Percentiles rank a stretch among this genome's conserved stretches.
These are phyloP conservation scores for Saccharum officinarum DNA, from an alignment of 176 grass and related monocot species.

Conservation along the genomic window DNA sequence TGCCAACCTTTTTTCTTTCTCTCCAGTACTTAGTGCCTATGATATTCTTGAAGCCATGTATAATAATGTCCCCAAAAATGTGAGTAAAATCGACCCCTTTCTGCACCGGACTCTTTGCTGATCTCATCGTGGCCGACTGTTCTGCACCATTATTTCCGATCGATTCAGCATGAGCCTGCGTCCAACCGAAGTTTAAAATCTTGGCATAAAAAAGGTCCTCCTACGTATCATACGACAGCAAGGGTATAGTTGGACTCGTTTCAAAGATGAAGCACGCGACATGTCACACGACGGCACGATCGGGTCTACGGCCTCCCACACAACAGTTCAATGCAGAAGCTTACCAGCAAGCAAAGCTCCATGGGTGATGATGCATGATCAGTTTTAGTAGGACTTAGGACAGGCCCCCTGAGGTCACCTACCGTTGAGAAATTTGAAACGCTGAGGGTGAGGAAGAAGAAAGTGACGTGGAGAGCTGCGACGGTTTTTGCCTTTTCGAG, in stretches of 20 bases:
- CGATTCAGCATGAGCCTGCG: constrained; percentile 8
- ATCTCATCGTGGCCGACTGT: background rate
- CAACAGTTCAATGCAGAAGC: constrained; percentile 26
- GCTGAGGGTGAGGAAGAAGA: background rate
- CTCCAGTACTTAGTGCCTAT: constrained; percentile 29
- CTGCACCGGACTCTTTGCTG: background rate
- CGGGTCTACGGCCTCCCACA: constrained; percentile 21
- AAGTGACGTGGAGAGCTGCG: constrained; percentile 35
- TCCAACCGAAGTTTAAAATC: background rate
- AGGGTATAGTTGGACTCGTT: background rate
- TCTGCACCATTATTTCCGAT: background rate
- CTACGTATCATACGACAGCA: background rate
- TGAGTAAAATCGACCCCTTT: constrained; percentile 57
- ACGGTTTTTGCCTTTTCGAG: constrained; percentile 43
- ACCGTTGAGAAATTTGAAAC: constrained; percentile 40
- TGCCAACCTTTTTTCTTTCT: constrained; percentile 2
- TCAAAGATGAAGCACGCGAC: constrained; percentile 11
- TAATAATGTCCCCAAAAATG: constrained; percentile 55
- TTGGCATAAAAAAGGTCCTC: background rate
- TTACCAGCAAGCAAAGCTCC: background rate
- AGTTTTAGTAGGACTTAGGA: background rate
- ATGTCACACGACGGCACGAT: background rate
- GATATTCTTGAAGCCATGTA: constrained; percentile 54
- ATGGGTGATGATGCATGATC: constrained; percentile 13
- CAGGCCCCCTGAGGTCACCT: background rate